Evolutionary conservation across 805 yeast species (phyloP).

Genomic region (Wickerhamiella dianesei): DNA sequence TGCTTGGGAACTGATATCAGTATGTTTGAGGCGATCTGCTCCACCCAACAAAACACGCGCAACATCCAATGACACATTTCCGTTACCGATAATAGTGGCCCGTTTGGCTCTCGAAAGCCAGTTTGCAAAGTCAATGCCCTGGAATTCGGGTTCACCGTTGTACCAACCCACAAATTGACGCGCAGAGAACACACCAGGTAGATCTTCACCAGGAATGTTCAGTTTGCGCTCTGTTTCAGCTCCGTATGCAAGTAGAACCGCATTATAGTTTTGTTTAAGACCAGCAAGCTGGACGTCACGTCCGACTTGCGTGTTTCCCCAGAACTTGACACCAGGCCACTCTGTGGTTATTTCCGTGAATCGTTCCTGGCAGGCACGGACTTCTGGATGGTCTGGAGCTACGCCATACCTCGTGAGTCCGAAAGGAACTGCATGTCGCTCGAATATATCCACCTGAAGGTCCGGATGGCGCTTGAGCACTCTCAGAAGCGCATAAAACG

Average conservation of each 20-base stretch:
- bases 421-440: conserved; percentile 74
- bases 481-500: conserved; percentile 76
- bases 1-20: conserved; percentile 63
- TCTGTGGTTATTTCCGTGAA: conserved; percentile 38
- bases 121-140: conserved; percentile 36
- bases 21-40: conserved; percentile 40
- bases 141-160: conserved; percentile 67
- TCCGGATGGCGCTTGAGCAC: conserved; percentile 40
- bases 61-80: conserved; percentile 89
- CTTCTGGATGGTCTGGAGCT: conserved; percentile 99
- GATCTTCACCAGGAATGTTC: conserved; percentile 44
- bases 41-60: conserved; percentile 65
- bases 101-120: conserved; percentile 39
- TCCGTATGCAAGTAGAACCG: conserved; percentile 74
- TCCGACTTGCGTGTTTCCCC: conserved; percentile 66
- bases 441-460: conserved; percentile 56
- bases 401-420: conserved; percentile 90
- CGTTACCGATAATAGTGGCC: conserved; percentile 86
- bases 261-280: conserved; percentile 47
- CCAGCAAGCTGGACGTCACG: conserved; percentile 38
- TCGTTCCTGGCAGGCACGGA: conserved; percentile 56
- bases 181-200: conserved; percentile 61
- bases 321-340: conserved; percentile 36
- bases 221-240: conserved; percentile 41
- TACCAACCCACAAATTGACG: conserved; percentile 92